Conservation (phyloP, 2,329 filamentous ascomycete species). For the Teratosphaeria destructans region DNA sequence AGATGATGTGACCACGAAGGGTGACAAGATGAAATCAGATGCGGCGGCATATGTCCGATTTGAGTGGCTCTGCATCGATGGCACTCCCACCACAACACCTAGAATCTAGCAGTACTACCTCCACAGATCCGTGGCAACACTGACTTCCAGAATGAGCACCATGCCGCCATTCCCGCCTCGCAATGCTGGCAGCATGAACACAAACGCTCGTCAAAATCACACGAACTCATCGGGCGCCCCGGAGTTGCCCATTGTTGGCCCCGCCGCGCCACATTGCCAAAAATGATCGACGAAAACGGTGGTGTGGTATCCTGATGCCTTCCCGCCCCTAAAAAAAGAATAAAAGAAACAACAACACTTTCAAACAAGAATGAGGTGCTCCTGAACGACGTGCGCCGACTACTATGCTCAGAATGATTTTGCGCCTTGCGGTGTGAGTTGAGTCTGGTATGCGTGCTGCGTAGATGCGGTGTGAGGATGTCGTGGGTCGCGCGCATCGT, state of each 20-base stretch:
- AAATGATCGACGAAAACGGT: background rate
- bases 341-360: background rate
- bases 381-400: background rate
- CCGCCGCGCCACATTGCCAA: too few species aligned
- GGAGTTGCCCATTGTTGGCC: background rate
- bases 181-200: background rate
- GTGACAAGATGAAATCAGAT: background rate
- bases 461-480: background rate
- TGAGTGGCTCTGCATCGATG: background rate
- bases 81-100: background rate
- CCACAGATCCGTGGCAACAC: too few species aligned
- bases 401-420: background rate
- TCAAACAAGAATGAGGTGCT: background rate
- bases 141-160: too few species aligned
- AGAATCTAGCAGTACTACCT: background rate
- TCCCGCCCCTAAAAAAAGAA: background rate
- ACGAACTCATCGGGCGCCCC: too few species aligned
- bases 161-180: too few species aligned
- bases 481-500: too few species aligned
- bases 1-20: background rate
- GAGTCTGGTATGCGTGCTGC: background rate
- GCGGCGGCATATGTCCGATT: background rate
- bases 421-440: background rate
- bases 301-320: background rate
- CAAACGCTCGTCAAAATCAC: background rate